A percentile compares a stretch with the other conserved stretches of the same genome.
Evolutionary conservation across 768 basidiomycete genomes (phyloP).

Genomic region (Crepidotus variabilis): DNA sequence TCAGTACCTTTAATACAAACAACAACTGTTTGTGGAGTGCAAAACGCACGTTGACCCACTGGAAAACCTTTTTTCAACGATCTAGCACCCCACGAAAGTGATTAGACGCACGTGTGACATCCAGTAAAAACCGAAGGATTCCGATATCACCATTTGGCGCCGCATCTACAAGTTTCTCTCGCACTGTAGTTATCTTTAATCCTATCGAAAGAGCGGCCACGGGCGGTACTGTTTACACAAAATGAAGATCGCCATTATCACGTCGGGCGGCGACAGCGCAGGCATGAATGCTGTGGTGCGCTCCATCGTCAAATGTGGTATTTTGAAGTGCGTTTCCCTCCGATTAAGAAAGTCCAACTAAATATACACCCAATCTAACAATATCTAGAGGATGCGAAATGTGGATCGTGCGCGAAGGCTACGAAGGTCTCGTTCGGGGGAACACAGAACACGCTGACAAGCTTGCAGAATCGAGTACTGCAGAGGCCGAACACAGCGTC

Average conservation of each 20-base stretch:
- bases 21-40: too few relatives aligned
- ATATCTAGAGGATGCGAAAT: conserved; percentile 83
- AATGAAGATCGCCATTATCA: conserved; percentile 93
- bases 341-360: not conserved
- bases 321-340: conserved; percentile 64
- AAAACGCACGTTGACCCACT: too few relatives aligned
- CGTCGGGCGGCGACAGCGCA: conserved; percentile 95
- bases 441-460: conserved; percentile 44
- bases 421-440: conserved; percentile 96
- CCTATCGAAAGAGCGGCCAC: too few relatives aligned
- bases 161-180: too few relatives aligned
- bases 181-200: too few relatives aligned
- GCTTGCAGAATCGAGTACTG: conserved; percentile 13
- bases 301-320: conserved; percentile 88
- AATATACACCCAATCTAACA: not conserved
- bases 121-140: too few relatives aligned
- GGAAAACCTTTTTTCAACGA: too few relatives aligned
- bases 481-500: conserved; percentile 20
- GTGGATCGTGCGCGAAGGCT: conserved; percentile 96
- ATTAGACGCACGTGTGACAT: too few relatives aligned
- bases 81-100: too few relatives aligned
- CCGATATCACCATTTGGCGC: too few relatives aligned
- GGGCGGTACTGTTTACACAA: not conserved
- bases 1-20: too few relatives aligned
- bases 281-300: conserved; percentile 97